Conservation (phyloP, 2,329 filamentous ascomycete genomes). For the Alternaria triticina region DNA sequence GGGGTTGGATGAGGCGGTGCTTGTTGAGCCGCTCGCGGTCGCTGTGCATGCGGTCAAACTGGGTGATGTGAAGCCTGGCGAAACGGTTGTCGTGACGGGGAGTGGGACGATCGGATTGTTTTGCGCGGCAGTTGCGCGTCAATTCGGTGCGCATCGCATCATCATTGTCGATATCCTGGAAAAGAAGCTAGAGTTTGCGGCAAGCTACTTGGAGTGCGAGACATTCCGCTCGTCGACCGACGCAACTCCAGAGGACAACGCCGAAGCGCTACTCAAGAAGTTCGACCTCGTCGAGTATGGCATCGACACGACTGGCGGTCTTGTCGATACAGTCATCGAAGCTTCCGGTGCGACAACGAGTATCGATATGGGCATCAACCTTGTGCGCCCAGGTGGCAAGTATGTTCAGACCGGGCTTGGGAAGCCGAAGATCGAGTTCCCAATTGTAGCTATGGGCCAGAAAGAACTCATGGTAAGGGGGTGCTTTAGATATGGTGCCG, state of each 20-base stretch:
- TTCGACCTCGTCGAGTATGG: constrained; percentile 68
- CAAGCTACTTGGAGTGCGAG: constrained; percentile 75
- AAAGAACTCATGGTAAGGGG: constrained; percentile 69
- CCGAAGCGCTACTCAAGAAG: constrained; percentile 59
- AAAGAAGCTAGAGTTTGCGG: constrained; percentile 80
- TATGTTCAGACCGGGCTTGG: constrained; percentile 95
- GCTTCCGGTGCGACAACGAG: constrained; percentile 92
- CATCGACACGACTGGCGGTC: constrained; percentile 63
- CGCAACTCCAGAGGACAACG: constrained; percentile 71
- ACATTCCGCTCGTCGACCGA: constrained; percentile 70
- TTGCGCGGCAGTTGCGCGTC: constrained; percentile 73
- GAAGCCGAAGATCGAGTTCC: constrained; percentile 88
- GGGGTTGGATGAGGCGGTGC: constrained; percentile 85
- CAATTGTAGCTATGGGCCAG: constrained; percentile 89
- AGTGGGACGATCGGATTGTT: constrained; percentile 91
- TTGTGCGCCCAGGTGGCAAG: constrained; percentile 88
- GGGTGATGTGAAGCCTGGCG: constrained; percentile 78
- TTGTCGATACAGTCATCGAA: constrained; percentile 82
- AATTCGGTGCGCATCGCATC: constrained; percentile 76
- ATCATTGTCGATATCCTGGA: constrained; percentile 93
- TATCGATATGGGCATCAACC: constrained; percentile 83
- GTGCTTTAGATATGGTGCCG: constrained; percentile 41
- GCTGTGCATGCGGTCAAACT: constrained; percentile 85
- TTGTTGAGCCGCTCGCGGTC: constrained; percentile 88
- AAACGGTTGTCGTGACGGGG: constrained; percentile 85